Evolutionary conservation across 2,329 filamentous ascomycete genomes (phyloP).

Genomic region (Pseudogymnoascus sp.): DNA sequence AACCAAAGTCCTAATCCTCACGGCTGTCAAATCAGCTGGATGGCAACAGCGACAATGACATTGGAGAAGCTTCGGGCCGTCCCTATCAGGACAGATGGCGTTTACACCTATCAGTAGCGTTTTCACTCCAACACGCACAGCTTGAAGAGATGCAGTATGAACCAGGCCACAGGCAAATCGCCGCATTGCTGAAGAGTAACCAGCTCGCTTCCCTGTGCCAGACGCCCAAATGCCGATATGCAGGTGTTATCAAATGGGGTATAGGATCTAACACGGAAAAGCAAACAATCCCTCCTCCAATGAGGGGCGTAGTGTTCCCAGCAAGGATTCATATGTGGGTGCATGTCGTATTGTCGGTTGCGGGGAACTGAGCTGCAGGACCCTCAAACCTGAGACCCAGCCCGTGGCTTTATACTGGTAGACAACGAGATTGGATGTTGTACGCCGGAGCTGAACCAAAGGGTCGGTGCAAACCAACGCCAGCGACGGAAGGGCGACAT

Average conservation of each 20-base stretch:
- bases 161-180: not conserved
- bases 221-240: not conserved
- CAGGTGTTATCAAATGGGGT: not conserved
- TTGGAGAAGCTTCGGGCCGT: not conserved
- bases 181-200: not conserved
- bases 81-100: not conserved
- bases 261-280: not conserved
- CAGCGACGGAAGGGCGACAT: not conserved
- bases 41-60: not conserved
- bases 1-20: not conserved
- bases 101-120: not conserved
- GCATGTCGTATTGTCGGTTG: not conserved
- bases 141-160: not conserved
- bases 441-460: not conserved
- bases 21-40: not conserved
- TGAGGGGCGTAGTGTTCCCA: not conserved
- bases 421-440: not conserved
- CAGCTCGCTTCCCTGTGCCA: not conserved
- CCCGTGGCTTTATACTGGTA: not conserved
- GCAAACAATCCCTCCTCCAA: not conserved
- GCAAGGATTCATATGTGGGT: not conserved
- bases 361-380: not conserved
- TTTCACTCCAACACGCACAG: not conserved
- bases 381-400: not conserved
- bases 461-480: not conserved